These are phyloP conservation scores for Favolaschia claudopus DNA, from an alignment of 768 basidiomycete species.

Conservation along the genomic window DNA sequence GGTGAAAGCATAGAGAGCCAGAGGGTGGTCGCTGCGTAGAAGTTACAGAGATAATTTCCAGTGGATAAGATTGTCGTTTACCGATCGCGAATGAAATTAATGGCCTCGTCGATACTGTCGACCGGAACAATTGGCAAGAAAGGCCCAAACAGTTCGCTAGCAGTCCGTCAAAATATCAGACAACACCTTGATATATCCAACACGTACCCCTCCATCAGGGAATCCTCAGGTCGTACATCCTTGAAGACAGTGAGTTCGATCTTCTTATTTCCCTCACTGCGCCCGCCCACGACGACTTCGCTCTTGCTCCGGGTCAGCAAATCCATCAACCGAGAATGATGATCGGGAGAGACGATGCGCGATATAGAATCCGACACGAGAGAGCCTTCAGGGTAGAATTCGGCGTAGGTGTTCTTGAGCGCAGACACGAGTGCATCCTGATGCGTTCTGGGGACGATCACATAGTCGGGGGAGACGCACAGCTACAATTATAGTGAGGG, in stretches of 20 bases:
- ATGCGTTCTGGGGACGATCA: conserved; percentile 45
- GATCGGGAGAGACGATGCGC: conserved; percentile 59
- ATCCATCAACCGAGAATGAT: conserved; percentile 59
- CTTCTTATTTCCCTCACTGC: conserved; percentile 47
- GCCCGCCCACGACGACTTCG: conserved; percentile 59
- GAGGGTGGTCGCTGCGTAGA: conserved; percentile 55
- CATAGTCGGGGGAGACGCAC: conserved; percentile 64
- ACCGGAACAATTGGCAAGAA: conserved; percentile 69
- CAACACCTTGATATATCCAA: neutral
- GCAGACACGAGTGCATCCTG: conserved; percentile 56
- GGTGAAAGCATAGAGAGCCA: conserved; percentile 72
- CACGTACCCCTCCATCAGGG: conserved; percentile 64
- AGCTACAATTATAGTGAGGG: conserved; percentile 48
- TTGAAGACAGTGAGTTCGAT: conserved; percentile 70
- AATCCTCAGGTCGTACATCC: conserved; percentile 60
- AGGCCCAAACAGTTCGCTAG: conserved; percentile 79
- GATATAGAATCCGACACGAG: conserved; percentile 51
- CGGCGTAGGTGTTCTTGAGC: conserved; percentile 48
- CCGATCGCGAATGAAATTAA: conserved; percentile 61
- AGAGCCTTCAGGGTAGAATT: conserved; percentile 63
- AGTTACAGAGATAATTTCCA: conserved; percentile 2
- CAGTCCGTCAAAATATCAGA: neutral
- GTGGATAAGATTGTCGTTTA: conserved; percentile 32
- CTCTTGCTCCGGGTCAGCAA: conserved; percentile 65
- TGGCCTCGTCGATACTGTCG: conserved; percentile 59